Base-by-base conservation (phyloP, 176 grass and related monocot genomes). In the Eremochloa ophiuroides region DNA sequence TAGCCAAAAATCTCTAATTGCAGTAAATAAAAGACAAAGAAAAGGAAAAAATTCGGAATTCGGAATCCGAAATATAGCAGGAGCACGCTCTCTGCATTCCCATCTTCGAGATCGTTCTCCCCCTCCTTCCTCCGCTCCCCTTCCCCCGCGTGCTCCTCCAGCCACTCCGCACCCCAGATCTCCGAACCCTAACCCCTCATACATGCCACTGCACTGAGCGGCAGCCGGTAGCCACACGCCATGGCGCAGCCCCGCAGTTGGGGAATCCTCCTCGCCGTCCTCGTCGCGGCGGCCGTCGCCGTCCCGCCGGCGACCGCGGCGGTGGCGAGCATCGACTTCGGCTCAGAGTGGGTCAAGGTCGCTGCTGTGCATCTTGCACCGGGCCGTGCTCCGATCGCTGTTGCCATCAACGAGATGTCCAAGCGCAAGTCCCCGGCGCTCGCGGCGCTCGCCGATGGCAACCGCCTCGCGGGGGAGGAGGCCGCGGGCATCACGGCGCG, bases 321-420 rank as follows among this genome's bases (percentile, higher is more conserved):
- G 20, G 97, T 96, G 81, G 87, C 87, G 27, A 99, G 97, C 93
- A 88, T 99, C 82, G 97, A 99, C 87, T 91, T 95, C 71, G 97
- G 93, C 18, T 95, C 97, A 4, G 97, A 99, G 63, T 96, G 97
- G 97, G 85, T 99, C 79, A 99, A 99, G 78, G 89, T 99, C 23
- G 97, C 91, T 2, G 97, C 78, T 39, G 96, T 99, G 62, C 94
- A 99, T 79, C 90, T 99, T 66, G 92, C 90, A 41, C 93, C 93
- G 2, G 91, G 93, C 8, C 93, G 88, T 25, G 81, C 62, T 29
- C 97, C 97, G 63, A 99, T 99, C 66, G 60, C 85, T 1, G 77
- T 99, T 62, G 93, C 97, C 77, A 99, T 95, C 76, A 99, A 99
- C 78, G 97, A 99, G 88, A 99, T 99, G 97, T 99, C 97, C 43